Percentiles rank a stretch among this genome's conserved stretches.
Conservation (phyloP, 2,329 filamentous ascomycete species). For the Chalaropsis ovoidea region DNA sequence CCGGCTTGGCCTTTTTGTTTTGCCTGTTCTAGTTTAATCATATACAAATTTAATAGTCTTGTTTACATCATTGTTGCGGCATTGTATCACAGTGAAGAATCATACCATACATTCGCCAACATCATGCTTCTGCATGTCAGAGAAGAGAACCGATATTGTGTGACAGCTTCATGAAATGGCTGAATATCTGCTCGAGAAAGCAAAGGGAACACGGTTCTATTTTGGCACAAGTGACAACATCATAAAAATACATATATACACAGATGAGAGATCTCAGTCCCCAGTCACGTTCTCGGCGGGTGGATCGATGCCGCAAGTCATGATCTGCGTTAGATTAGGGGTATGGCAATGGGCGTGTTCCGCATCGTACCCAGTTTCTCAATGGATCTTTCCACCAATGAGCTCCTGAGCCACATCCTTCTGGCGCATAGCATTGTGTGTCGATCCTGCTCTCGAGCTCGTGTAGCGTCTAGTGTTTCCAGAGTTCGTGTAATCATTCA, state of each 20-base stretch:
- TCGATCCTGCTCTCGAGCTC: slow-evolving; percentile 14
- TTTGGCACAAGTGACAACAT: background rate
- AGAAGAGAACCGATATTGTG: too few species aligned
- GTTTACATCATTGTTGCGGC: too few species aligned
- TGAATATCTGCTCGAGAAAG: background rate
- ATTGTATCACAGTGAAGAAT: too few species aligned
- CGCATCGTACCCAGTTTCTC: slow-evolving; percentile 30
- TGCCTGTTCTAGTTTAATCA: background rate
- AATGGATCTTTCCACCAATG: slow-evolving; percentile 46
- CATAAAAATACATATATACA: slow-evolving; percentile 18
- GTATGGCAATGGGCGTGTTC: slow-evolving; percentile 18
- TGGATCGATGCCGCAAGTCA: background rate
- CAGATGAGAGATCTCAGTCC: slow-evolving; percentile 12
- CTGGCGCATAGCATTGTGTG: slow-evolving; percentile 41
- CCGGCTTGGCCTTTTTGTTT: background rate
- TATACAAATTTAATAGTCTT: too few species aligned
- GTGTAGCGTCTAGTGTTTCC: slow-evolving; percentile 13
- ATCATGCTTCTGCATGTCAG: too few species aligned
- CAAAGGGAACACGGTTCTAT: background rate
- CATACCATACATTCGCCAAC: too few species aligned
- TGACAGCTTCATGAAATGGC: background rate
- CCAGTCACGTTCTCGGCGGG: background rate
- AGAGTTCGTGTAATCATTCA: slow-evolving; percentile 31
- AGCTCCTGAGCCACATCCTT: slow-evolving; percentile 49
- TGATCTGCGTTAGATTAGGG: background rate